Base-by-base conservation (phyloP, 768 basidiomycete genomes). In the Mycena sanguinolenta region DNA sequence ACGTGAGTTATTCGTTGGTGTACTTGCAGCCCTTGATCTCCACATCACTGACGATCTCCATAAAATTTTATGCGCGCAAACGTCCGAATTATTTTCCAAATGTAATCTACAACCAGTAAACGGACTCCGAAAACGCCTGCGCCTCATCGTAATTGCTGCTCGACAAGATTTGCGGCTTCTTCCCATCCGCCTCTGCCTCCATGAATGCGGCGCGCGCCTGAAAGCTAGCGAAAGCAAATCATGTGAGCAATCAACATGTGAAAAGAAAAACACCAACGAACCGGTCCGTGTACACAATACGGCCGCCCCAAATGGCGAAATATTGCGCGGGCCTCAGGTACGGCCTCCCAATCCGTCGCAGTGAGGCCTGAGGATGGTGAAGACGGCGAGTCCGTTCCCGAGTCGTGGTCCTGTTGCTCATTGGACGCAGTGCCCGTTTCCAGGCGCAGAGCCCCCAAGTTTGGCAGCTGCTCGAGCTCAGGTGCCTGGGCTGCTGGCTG, bases 81-180 rank as follows among this genome's bases (percentile, higher is more conserved):
- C n/a, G 8, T 46, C 44, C 7, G 6, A 21, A 46, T n/a, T 6
- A n/a, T 17, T 39, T 7, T 46, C 21, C 21, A 46, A 3, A n/a
- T 46, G 7, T 46, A 46, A 46, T 46, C 44, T 12, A 14, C 16
- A 19, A 44, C 44, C 65, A 66, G 13, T 66, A 25, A 6, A 66
- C 27, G 2, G 36, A 36, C 34, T 65, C 55, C 0, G 42, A 16
- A 36, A 58, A 65, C 16, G 42, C 54, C 63, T 66, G 57, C 19
- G 58, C 65, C 58, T 66, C 65, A 5, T 66, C 49, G 36, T 59
- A 66, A 3, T 28, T 3, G 0, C 1, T 8, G 2, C 55, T 59
- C 7, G 65, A 59, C 57, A 66, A n/a, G 0, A 59, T 7, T 3
- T 16, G 34, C 7, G 57, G 58, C 42, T 10, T 30, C 19, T 0